Evolutionary conservation across 2,329 filamentous ascomycete genomes (phyloP), one percentile per base, ranked within the genome.

Genomic region (Xylariaceae sp.): DNA sequence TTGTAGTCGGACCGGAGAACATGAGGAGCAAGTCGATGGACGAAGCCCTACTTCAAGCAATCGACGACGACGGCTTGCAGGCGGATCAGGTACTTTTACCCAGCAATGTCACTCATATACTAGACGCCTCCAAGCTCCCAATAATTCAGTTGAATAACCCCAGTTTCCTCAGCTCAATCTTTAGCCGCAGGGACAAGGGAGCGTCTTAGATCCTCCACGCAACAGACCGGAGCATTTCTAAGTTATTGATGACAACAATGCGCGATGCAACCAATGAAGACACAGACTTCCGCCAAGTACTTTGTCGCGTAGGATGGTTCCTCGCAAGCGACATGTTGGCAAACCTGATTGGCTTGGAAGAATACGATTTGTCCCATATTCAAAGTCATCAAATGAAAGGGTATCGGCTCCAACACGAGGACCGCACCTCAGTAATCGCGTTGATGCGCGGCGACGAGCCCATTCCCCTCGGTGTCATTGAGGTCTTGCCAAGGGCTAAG

Each of bases 401-500:
- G 0, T 68, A 76, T 57, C 71, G 66, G 7, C 66, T 85, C 1
- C 49, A 39, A 0, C 22, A 75, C 46, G 80, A 85, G 58, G 7
- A 65, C 1, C 46, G 66, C 9, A 85, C 78, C 0, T 49, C 71
- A 1, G 83, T 86, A 42, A 66, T 85, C 1, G 70, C 81, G 0
- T 53, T 85, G n/a, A 85, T 86, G 81, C 77, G 80, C 9, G 80
- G 77, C 2, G 82, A 81, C 9, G 80, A 84, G 53, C 71, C 81
- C 0, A 81, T 86, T 76, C 82, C 82, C 0, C 62, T 75, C 1
- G 81, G 81, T 0, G 68, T 86, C 41, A 78, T 64, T 54, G 71
- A 80, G 0, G 76, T 68, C 0, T 75, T 86, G 5, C 76, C 75
- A 0, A 50, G 49, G 83, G 59, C 62, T 41, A 49, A 41, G 31